Evolutionary conservation across 192 early-diverging fungal genomes (phyloP).

Genomic region (Rhizophlyctis rosea): DNA sequence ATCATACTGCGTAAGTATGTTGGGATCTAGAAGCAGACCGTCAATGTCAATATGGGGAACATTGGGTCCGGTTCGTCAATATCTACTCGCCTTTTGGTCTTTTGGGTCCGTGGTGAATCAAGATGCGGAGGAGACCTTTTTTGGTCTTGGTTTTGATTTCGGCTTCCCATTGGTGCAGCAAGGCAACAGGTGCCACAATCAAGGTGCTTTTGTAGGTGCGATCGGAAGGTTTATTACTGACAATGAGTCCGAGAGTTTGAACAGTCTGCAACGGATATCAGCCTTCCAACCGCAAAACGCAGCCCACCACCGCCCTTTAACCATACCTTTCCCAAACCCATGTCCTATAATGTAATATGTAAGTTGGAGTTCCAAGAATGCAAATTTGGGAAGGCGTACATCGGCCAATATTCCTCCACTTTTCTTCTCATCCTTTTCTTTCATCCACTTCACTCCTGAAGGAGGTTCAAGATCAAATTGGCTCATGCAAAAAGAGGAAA

Average conservation of each 20-base stretch:
- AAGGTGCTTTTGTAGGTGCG: slow-evolving; percentile 63
- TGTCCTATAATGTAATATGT: neutral
- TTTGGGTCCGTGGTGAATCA: slow-evolving; percentile 62
- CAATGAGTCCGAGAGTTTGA: slow-evolving; percentile 64
- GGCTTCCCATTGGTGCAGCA: slow-evolving; percentile 70
- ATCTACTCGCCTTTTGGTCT: slow-evolving; percentile 32
- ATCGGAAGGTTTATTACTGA: slow-evolving; percentile 49
- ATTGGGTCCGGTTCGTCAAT: neutral
- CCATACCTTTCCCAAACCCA: slow-evolving; percentile 23
- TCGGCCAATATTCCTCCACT: slow-evolving; percentile 41
- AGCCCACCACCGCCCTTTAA: neutral
- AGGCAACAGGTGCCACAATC: slow-evolving; percentile 64
- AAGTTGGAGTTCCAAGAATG: slow-evolving; percentile 22
- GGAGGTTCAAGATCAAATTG: neutral
- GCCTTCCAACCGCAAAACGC: no score
- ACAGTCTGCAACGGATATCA: slow-evolving; percentile 67
- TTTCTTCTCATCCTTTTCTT: slow-evolving; percentile 32
- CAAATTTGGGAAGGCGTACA: slow-evolving; percentile 17
- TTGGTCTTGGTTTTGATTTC: slow-evolving; percentile 62
- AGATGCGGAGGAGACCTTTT: slow-evolving; percentile 48
- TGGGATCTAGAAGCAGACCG: slow-evolving; percentile 38
- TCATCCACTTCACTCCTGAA: slow-evolving; percentile 39
- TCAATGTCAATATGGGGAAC: neutral
- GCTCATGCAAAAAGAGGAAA: neutral
- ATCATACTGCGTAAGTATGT: slow-evolving; percentile 45